phyloP scores from a whole-genome alignment of 805 yeast species.

The Metschnikowia peoriensis region DNA sequence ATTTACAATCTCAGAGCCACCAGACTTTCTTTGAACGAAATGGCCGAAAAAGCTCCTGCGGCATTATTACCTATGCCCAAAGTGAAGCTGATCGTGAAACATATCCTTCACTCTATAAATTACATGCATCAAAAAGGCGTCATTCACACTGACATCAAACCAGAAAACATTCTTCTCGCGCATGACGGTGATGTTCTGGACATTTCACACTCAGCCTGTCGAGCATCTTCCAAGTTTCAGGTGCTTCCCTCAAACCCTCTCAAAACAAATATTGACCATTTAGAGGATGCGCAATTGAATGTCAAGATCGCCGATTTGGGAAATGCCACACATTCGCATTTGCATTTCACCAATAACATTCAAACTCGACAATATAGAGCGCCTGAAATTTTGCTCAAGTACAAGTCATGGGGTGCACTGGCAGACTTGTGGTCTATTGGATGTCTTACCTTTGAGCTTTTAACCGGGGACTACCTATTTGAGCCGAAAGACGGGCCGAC shows the following conservation, averaged over 20 bases:
- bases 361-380: constrained; percentile 92
- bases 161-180: constrained; percentile 51
- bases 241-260: constrained; percentile 19
- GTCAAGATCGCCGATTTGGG: constrained; percentile 92
- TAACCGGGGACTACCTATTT: constrained; percentile 92
- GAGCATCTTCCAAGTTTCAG: constrained; percentile 5
- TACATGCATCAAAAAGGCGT: constrained; percentile 74
- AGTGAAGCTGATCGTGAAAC: constrained; percentile 81
- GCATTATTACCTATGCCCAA: constrained; percentile 56
- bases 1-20: constrained; percentile 73
- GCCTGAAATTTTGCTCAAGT: constrained; percentile 61
- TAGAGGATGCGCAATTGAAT: constrained; percentile 15
- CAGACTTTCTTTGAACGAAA: background rate
- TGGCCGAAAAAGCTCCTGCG: background rate
- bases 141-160: constrained; percentile 71
- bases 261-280: background rate
- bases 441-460: constrained; percentile 82
- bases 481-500: constrained; percentile 81
- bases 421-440: constrained; percentile 97
- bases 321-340: constrained; percentile 79
- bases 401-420: constrained; percentile 85
- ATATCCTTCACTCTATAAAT: constrained; percentile 68
- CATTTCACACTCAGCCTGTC: background rate
- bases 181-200: background rate
- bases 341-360: constrained; percentile 83